Evolutionary conservation across 805 yeast species (phyloP), one percentile per base, ranked within the genome.

Genomic region (Nakazawaea wickerhamii): DNA sequence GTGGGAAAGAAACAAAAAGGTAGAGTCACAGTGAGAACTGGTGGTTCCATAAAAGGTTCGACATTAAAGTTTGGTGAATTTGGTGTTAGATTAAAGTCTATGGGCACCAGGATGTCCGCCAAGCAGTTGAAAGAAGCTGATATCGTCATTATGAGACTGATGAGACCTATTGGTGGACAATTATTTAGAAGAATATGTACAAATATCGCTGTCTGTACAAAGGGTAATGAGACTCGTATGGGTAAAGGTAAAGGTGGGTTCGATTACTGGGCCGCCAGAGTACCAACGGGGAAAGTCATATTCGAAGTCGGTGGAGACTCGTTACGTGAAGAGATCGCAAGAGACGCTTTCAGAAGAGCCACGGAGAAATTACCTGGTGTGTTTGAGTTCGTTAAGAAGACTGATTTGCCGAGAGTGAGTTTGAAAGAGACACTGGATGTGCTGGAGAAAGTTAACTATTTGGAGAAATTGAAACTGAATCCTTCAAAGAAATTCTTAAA

Each of bases 201-300:
- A 18, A 83, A 85, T 59, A 75, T 88, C 41, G 93, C 98, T 0
- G 95, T 93, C 10, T 89, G 96, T 65, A 79, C 86, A 48, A 93
- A 93, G 68, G 99, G 99, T 68, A 93, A 93, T 63, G 96, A 93
- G 62, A 88, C 96, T 9, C 93, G 99, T 81, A 93, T 93, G 99
- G 99, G 99, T 71, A 93, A 93, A 64, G 99, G 99, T 70, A 93
- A 93, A 66, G 99, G 99, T 65, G 83, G 90, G 0, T 91, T 93
- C 59, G 96, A 88, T 56, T 93, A 88, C 68, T 93, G 98, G 98
- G 95, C 95, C 55, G 85, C 81, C 26, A 79, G 99, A 55, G 93
- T 93, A 11, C 95, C 98, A 31, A 90, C 97, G 0, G 99, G 99
- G 3, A 90, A 89, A 58, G 80, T 93, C 32, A 69, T 90, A 18